Percentiles rank a stretch among this genome's conserved stretches.
phyloP scores from a whole-genome alignment of 2,329 filamentous ascomycete genomes.

The Meredithiella fracta region DNA sequence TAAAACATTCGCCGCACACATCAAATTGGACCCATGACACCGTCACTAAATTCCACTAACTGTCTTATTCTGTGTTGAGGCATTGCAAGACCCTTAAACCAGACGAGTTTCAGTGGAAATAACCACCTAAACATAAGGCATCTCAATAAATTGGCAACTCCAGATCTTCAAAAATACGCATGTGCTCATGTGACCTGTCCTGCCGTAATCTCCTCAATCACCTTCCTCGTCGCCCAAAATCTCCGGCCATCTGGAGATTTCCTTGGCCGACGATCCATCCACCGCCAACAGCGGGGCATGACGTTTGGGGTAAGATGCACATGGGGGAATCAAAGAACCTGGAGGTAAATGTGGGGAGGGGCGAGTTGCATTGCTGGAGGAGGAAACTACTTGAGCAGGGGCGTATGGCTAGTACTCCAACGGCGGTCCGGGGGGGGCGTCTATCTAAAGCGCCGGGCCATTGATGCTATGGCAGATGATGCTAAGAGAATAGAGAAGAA shows the following conservation, averaged over 20 bases:
- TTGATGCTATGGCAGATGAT: neutral
- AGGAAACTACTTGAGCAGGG: neutral
- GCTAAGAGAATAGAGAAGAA: neutral
- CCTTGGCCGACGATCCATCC: neutral
- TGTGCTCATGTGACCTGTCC: neutral
- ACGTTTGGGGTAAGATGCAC: conserved; percentile 4
- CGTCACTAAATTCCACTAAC: too few species aligned
- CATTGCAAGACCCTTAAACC: too few species aligned
- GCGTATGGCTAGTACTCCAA: neutral
- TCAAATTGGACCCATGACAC: too few species aligned
- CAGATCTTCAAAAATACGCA: too few species aligned
- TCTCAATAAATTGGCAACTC: too few species aligned
- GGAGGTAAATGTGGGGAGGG: neutral
- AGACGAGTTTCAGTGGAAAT: too few species aligned
- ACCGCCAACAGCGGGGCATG: neutral
- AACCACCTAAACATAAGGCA: too few species aligned
- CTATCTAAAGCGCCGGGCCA: neutral
- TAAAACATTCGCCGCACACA: too few species aligned
- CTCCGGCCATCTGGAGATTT: conserved; percentile 5
- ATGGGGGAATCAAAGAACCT: neutral
- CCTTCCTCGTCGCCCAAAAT: neutral
- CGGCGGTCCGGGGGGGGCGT: neutral
- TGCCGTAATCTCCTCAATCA: neutral
- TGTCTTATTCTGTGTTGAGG: too few species aligned
- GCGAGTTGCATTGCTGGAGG: neutral